Base-by-base conservation (phyloP, 306 rosid species). In the Malus sieversii region DNA sequence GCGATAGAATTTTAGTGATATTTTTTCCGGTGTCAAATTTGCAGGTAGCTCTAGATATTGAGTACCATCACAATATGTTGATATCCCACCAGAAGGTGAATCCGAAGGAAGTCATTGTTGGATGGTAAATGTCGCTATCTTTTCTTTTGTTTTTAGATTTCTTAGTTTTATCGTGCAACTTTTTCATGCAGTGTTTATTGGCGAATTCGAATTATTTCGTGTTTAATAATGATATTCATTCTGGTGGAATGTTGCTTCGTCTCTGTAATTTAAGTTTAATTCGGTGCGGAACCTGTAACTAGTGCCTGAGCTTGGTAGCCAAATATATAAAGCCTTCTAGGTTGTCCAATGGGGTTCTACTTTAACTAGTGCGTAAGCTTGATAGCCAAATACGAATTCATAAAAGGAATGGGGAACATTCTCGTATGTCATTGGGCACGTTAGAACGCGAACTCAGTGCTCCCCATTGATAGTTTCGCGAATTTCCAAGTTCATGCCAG, bases 31-130 rank as follows among this genome's bases (percentile, higher is more conserved):
- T 75, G 12, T 69, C 16, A 52, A 44, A 11, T 20, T 77, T 70
- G 29, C 85, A 92, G 99, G 97, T 95, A 75, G 98, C 99, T 53
- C 68, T 96, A 86, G 99, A 96, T 78, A 92, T 96, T 74, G 99
- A 96, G 68, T 96, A 96, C 73, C 99, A 96, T 73, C 98, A 89
- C 79, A 96, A 88, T 81, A 92, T 96, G 97, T 84, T 92, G 65
- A 22, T 62, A 16, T 90, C 98, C 42, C 98, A 90, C 80, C 96
- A 90, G 75, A 96, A 92, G 82, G 99, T 96, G 82, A 96, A 92
- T 67, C 99, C 97, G 8, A 96, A 92, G 84, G 99, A 96, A 84
- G 86, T 86, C 77, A 96, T 96, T 40, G 97, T 92, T 79, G 98
- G 99, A 77, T 96, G 99, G 99, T 92, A 90, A 80, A 70, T 67